Base-by-base conservation (phyloP, 805 yeast species). In the Yamadazyma akitaensis region DNA sequence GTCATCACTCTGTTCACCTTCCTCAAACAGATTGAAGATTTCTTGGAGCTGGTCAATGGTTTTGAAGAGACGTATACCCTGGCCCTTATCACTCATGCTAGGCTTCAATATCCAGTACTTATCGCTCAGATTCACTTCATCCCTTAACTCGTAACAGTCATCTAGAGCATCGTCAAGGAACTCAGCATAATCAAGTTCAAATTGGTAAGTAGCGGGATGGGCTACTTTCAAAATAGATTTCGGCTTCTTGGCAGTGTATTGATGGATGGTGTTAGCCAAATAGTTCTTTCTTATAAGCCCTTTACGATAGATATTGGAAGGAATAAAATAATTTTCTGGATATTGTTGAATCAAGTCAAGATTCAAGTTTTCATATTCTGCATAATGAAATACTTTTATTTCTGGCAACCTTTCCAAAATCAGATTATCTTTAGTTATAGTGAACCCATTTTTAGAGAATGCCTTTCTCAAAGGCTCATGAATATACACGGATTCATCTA, bases 11-110 rank as follows among this genome's bases (percentile, higher is more conserved):
- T 77, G 82, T 1, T 76, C 78, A n/a, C 73, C 85, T 52, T 83
- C 92, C 55, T 91, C 97, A 63, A 89, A 90, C 2, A 85, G 81
- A 56, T 94, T 87, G 63, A 94, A 92, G 3, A 92, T 83, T 3
- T 65, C 76, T 63, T 91, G 97, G 42, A 94, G 70, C 57, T 90
- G 94, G 8, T 82, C 88, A 31, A 88, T 73, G 0, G 90, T 82
- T 45, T 75, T 75, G 68, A 94, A 94, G 0, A 94, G 65, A 34
- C 96, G 70, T 42, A 94, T 92, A 0, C 99, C 99, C 62, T 94
- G 97, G 10, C 96, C 99, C 61, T 92, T 84, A 61, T 94, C 99
- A 58, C 96, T 86, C 97, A 94, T 90, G 53, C 96, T 83, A 13
- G 99, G 99, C 61, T 94, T 94, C 61, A 94, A 73, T 33, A 94